Conservation (phyloP, 108 stramenopile genomes). For the Fragilaria radians region DNA sequence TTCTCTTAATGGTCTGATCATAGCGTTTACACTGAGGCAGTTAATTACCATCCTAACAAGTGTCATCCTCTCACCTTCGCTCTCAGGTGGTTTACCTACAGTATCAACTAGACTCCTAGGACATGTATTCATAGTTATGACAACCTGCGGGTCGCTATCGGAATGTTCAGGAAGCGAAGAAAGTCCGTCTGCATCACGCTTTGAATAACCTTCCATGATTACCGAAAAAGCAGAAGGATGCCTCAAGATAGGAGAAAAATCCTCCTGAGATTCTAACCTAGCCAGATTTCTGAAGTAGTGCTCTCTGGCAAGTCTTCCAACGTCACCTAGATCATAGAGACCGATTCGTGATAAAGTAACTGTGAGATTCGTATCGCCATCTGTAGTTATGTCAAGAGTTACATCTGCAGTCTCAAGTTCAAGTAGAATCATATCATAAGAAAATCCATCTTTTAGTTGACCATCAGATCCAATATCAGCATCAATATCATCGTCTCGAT, state of each 20-base stretch:
- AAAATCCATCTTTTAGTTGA: slow-evolving; percentile 18
- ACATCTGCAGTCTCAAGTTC: slow-evolving; percentile 28
- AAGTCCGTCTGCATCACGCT: slow-evolving; percentile 1
- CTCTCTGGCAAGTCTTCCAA: slow-evolving; percentile 37
- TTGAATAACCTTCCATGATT: slow-evolving; percentile 41
- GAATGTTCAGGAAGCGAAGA: background rate
- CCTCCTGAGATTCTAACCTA: slow-evolving; percentile 9
- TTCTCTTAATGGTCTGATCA: slow-evolving; percentile 41
- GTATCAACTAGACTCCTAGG: slow-evolving; percentile 14
- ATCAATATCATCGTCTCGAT: slow-evolving; percentile 41
- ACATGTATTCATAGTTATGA: slow-evolving; percentile 28
- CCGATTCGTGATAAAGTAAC: slow-evolving; percentile 37
- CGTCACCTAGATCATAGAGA: slow-evolving; percentile 54
- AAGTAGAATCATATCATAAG: slow-evolving; percentile 42
- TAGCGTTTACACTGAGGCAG: slow-evolving; percentile 41
- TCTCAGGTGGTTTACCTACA: slow-evolving; percentile 5
- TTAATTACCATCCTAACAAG: slow-evolving; percentile 36
- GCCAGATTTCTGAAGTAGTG: slow-evolving; percentile 13
- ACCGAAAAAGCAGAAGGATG: slow-evolving; percentile 45
- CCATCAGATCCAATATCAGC: slow-evolving; percentile 16
- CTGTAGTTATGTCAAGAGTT: slow-evolving; percentile 1
- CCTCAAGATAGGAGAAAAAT: background rate
- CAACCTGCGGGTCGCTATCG: slow-evolving; percentile 41
- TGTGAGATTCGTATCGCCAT: slow-evolving; percentile 24
- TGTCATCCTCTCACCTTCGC: slow-evolving; percentile 14